Evolutionary conservation across 2,329 filamentous ascomycete species (phyloP), one percentile per base, ranked within the genome.

Genomic region (Atkinsonella texensis): DNA sequence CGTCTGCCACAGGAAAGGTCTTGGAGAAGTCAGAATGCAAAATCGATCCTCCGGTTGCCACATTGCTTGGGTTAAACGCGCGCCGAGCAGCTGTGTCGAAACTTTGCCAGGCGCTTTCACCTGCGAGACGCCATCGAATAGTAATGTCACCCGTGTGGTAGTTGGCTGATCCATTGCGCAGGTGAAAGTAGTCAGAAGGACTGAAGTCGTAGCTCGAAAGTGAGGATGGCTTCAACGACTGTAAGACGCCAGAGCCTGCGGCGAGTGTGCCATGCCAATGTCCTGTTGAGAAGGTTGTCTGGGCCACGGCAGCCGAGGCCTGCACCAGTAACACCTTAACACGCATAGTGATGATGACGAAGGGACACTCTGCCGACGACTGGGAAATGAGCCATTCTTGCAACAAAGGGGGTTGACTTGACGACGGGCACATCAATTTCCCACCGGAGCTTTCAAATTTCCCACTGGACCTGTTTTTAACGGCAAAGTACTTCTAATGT

Each of bases 61-160:
- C 42, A 32, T 44, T 49, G 40, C 13, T 49, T 18, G 31, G 40
- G 9, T 28, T 15, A 9, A 40, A 38, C 5, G 18, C 17, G 12
- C 40, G 48, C 4, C 44, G 48, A 18, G 63, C 57, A 0, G 76
- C 69, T 4, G 76, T 74, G 56, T 79, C 70, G 11, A 68, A 69
- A 11, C 66, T 62, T 2, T 64, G 69, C 78, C 79, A 81, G 2
- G 56, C 48, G 1, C 55, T 61, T 12, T 53, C 50, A 5, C 65
- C 67, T 1, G 60, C 60, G 2, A 63, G 56, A n/a, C 76, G 74
- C 58, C 78, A 81, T 12, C 76, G 72, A 44, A 76, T 69, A 0
- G 75, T 80, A 40, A 82, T 65, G 46, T 82, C 79, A 4, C 79
- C 79, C 57, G 75, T 74, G 59, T 82, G 79, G 54, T 81, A 80